Percentiles rank a stretch among this genome's conserved stretches.
These are phyloP conservation scores for Fusarium heterosporum DNA, from an alignment of 2,329 filamentous ascomycete genomes.

Conservation along the genomic window DNA sequence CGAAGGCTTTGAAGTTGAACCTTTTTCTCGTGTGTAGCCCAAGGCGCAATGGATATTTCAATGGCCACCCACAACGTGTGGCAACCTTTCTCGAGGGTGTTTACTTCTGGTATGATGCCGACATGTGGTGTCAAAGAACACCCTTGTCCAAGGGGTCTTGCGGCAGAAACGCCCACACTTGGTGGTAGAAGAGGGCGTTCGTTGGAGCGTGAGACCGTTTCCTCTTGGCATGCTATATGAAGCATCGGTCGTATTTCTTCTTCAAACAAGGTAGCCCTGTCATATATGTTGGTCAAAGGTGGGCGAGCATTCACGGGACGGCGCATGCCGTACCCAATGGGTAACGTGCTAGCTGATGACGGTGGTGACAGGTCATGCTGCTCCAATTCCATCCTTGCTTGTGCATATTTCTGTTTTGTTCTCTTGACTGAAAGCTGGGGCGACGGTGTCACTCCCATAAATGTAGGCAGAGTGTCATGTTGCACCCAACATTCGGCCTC, in stretches of 20 bases:
- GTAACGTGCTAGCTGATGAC: slow-evolving; percentile 20
- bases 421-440: slow-evolving; percentile 36
- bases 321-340: slow-evolving; percentile 20
- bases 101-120: slow-evolving; percentile 57
- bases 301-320: slow-evolving; percentile 31
- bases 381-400: not conserved
- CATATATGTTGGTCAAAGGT: slow-evolving; percentile 39
- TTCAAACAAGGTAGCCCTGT: not conserved
- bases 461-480: slow-evolving; percentile 24
- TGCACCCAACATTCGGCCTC: slow-evolving; percentile 22
- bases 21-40: slow-evolving; percentile 2
- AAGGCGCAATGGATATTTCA: slow-evolving; percentile 57
- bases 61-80: slow-evolving; percentile 62
- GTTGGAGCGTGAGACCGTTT: not conserved
- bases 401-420: slow-evolving; percentile 24
- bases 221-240: slow-evolving; percentile 2
- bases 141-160: not conserved
- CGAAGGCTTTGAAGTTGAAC: not conserved
- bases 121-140: slow-evolving; percentile 58
- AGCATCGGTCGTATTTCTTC: not conserved
- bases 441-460: slow-evolving; percentile 7
- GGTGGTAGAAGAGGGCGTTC: not conserved
- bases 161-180: not conserved
- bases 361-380: not conserved
- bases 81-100: slow-evolving; percentile 50